Evolutionary conservation across 106 monocot genomes (phyloP), one percentile per base, ranked within the genome.

Genomic region (Dendrobium nobile): DNA sequence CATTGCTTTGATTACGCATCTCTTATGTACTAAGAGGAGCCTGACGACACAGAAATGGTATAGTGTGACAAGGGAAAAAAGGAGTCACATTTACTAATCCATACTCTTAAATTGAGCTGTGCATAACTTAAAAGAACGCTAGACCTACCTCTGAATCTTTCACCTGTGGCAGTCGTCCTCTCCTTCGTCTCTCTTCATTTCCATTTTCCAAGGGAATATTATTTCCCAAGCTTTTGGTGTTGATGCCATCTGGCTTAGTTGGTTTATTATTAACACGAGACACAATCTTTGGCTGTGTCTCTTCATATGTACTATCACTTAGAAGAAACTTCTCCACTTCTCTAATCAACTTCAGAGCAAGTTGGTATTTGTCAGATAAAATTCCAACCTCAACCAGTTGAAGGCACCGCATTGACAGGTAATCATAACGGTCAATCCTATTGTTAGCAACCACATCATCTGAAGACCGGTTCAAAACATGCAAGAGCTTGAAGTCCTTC

Each of bases 221-320:
- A 79, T 84, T 82, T 54, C 68, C 82, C 73, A 83, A 22, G 82
- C 48, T 77, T 31, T 85, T 73, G 59, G 77, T 77, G 75, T 24
- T 70, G 70, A 77, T 82, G 47, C 26, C 28, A 16, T 86, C 87
- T 41, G 75, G 33, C 77, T 88, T 88, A 41, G 90, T 84, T 70
- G 81, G 77, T 78, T 90, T 90, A 77, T 90, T 90, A 77, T 86
- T 79, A 64, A 90, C 78, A 78, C 81, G 86, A 45, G 88, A 27
- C 73, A 90, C 85, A 77, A 92, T 90, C 77, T 84, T 92, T 41
- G 92, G 92, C 18, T 84, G 80, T 73, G 85, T 90, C 79, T 88
- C 87, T 77, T 90, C 87, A 67, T 90, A 80, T 37, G 90, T 90
- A 28, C 44, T 84, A 27, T 88, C 86, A 84, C 77, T 88, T 17